phyloP scores from a whole-genome alignment of 2,329 filamentous ascomycete species.

The Orbilia oligospora region DNA sequence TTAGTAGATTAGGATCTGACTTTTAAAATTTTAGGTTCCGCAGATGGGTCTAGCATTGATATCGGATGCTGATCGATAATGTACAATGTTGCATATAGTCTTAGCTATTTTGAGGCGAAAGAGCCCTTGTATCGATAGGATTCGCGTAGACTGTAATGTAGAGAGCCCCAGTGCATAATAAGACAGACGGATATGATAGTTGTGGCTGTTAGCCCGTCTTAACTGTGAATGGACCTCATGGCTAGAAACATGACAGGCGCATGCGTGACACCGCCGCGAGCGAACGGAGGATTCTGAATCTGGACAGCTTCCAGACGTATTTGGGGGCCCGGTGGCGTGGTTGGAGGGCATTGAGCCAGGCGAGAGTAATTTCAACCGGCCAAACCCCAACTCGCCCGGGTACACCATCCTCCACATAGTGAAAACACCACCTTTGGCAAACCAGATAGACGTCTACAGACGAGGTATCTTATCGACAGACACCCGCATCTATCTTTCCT shows the following conservation, averaged over 20 bases:
- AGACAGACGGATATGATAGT: constrained; percentile 35
- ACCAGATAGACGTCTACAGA: constrained; percentile 47
- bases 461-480: constrained; percentile 34
- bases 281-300: constrained; percentile 30
- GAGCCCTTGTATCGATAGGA: constrained; percentile 39
- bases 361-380: constrained; percentile 41
- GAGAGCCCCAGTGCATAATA: constrained; percentile 24
- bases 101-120: constrained; percentile 10
- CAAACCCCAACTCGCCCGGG: constrained; percentile 35
- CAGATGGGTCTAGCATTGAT: constrained; percentile 30
- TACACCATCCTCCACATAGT: constrained; percentile 22
- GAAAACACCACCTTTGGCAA: constrained; percentile 41
- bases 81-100: constrained; percentile 14
- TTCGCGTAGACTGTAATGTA: constrained; percentile 36
- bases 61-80: constrained; percentile 40
- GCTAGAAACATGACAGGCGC: constrained; percentile 48
- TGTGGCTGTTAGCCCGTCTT: constrained; percentile 33
- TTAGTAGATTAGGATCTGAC: constrained; percentile 31
- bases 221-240: constrained; percentile 24
- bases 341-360: constrained; percentile 30
- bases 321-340: constrained; percentile 28
- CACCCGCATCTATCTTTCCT: constrained; percentile 32
- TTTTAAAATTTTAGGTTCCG: constrained; percentile 38
- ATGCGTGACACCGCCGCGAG: constrained; percentile 54
- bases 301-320: constrained; percentile 25